phyloP scores from a whole-genome alignment of 2,329 filamentous ascomycete species.

The Aspergillus sp. region DNA sequence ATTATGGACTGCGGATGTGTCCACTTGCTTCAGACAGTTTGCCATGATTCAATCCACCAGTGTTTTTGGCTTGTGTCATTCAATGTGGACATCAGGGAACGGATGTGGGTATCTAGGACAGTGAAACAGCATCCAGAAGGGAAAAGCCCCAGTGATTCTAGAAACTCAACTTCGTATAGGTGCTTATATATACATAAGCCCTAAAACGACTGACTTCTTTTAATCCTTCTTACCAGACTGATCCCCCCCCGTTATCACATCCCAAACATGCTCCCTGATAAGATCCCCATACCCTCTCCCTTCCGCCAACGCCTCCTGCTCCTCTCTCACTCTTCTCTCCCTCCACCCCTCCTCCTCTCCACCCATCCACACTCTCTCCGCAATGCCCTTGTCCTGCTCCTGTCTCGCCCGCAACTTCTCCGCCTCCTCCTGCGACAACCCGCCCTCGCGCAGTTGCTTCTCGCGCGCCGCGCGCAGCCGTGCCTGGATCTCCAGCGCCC shows the following conservation, averaged over 20 bases:
- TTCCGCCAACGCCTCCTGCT: constrained; percentile 35
- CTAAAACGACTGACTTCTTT: neutral
- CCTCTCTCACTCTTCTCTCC: constrained; percentile 33
- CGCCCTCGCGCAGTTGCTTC: constrained; percentile 16
- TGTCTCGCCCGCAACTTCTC: constrained; percentile 26
- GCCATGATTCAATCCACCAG: too few species aligned
- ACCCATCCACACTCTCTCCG: constrained; percentile 33
- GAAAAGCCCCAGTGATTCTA: too few species aligned
- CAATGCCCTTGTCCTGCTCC: constrained; percentile 21
- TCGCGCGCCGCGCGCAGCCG: constrained; percentile 21
- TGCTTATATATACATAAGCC: neutral
- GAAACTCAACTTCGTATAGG: too few species aligned
- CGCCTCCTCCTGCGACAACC: constrained; percentile 19
- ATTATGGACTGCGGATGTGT: too few species aligned
- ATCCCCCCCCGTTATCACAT: constrained; percentile 18
- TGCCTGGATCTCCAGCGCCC: constrained; percentile 26
- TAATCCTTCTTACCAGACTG: constrained; percentile 30
- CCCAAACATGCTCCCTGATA: constrained; percentile 41
- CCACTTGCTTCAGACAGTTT: too few species aligned
- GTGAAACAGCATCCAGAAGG: too few species aligned
- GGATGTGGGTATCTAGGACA: too few species aligned
- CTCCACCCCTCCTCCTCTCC: constrained; percentile 38
- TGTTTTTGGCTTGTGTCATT: too few species aligned
- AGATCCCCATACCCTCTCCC: constrained; percentile 39
- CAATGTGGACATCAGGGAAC: too few species aligned